Percentiles rank a stretch among this genome's conserved stretches.
Conservation (phyloP, 1,284 basidiomycete species). For the Coniferiporia weirii region DNA sequence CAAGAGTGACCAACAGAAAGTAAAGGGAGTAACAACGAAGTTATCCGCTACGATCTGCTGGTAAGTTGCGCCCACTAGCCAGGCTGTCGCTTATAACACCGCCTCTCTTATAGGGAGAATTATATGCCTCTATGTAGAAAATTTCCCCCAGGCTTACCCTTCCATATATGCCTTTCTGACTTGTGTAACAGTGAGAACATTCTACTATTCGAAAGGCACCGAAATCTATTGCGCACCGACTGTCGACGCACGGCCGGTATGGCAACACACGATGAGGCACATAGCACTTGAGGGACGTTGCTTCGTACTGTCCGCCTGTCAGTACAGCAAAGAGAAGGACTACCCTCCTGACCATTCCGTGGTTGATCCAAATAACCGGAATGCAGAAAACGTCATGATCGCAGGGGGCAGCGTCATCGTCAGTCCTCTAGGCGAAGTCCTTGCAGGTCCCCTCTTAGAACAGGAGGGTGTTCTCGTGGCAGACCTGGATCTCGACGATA, state of each 20-base stretch:
- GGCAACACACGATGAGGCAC: constrained; percentile 65
- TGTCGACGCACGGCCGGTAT: constrained; percentile 60
- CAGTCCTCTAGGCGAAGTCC: constrained; percentile 57
- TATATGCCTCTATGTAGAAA: constrained; percentile 62
- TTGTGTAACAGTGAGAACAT: constrained; percentile 42
- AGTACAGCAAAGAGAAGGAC: constrained; percentile 57
- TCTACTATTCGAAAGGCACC: constrained; percentile 58
- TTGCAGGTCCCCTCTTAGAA: constrained; percentile 62
- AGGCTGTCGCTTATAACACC: not conserved
- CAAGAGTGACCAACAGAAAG: constrained; percentile 19
- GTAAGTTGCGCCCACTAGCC: constrained; percentile 29
- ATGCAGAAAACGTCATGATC: constrained; percentile 56
- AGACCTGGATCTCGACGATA: constrained; percentile 56
- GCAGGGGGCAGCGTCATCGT: constrained; percentile 67
- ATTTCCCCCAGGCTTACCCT: not conserved
- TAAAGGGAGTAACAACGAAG: constrained; percentile 31
- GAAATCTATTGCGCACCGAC: constrained; percentile 69
- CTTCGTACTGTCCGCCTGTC: constrained; percentile 67
- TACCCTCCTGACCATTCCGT: constrained; percentile 55
- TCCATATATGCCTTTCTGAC: not conserved
- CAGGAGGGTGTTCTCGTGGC: constrained; percentile 61
- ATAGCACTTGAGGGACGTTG: constrained; percentile 75
- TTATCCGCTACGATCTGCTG: constrained; percentile 66
- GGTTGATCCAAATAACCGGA: constrained; percentile 32
- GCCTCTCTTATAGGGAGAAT: constrained; percentile 52